Conservation (phyloP, 2,329 filamentous ascomycete species). For the Xenoacremonium recifei region DNA sequence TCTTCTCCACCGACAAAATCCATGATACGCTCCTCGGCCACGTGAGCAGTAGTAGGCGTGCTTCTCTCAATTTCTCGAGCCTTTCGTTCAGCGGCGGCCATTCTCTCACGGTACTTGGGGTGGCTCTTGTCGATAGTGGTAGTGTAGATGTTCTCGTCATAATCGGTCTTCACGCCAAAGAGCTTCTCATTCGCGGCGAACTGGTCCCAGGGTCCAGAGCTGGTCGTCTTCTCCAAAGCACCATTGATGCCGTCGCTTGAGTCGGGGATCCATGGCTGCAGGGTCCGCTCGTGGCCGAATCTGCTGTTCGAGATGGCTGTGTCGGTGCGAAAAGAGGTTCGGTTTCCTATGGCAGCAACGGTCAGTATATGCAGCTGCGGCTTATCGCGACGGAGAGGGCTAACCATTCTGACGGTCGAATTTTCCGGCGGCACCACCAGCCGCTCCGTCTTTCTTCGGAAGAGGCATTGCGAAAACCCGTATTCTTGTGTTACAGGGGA, state of each 20-base stretch:
- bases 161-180: constrained; percentile 86
- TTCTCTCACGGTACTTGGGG: constrained; percentile 75
- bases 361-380: constrained; percentile 6
- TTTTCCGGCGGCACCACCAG: constrained; percentile 29
- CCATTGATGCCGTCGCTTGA: constrained; percentile 60
- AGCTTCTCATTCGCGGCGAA: constrained; percentile 86
- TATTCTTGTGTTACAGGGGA: constrained; percentile 20
- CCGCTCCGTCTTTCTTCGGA: constrained; percentile 38
- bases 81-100: constrained; percentile 77
- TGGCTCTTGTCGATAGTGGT: constrained; percentile 83
- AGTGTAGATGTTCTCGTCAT: constrained; percentile 93
- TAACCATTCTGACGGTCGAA: constrained; percentile 37
- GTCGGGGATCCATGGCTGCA: constrained; percentile 81
- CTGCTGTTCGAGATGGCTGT: constrained; percentile 79
- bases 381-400: constrained; percentile 8
- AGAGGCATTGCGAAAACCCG: constrained; percentile 33
- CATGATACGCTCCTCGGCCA: constrained; percentile 84
- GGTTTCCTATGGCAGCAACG: constrained; percentile 52
- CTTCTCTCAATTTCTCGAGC: constrained; percentile 87
- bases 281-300: constrained; percentile 65
- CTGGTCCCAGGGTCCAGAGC: constrained; percentile 75
- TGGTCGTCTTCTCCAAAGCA: constrained; percentile 63
- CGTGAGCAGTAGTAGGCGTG: constrained; percentile 71
- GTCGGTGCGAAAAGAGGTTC: constrained; percentile 78
- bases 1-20: constrained; percentile 62